Evolutionary conservation across 176 grass and related monocot species (phyloP), one percentile per base, ranked within the genome.

Genomic region (Oryza meyeriana): DNA sequence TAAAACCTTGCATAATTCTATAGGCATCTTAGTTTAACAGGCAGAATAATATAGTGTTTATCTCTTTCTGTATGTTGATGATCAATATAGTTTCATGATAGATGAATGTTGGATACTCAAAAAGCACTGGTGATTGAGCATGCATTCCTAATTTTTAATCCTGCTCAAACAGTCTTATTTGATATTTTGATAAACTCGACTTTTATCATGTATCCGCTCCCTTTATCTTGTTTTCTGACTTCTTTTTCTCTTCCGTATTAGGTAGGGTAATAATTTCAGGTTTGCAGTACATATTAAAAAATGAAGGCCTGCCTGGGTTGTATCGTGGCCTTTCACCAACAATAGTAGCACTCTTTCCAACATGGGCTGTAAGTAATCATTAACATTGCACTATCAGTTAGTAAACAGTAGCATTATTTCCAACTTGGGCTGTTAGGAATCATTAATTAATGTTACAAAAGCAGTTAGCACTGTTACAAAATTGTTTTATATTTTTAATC

Each of bases 261-360:
- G 94, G 94, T 72, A 94, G 87, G 80, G 79, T 94, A 77, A 94
- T 97, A 66, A 59, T 94, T 82, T 82, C 87, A 76, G 89, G 94
- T 86, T 81, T 97, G 36, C 75, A 94, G 31, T 89, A 97, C 22
- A 92, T 97, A 79, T 26, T 97, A 64, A 94, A 81, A 89, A 90
- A 72, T 47, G 94, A 97, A 92, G 94, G 94, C 38, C 48, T 97
- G 17, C 74, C 55, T 78, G 94, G 94, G 52, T 76, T 97, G 76
- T 97, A 97, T 67, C 91, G 94, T 65, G 94, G 94, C 41, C 94
- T 97, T 74, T 87, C 94, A 80, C 94, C 94, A 84, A 97, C 89
- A 68, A 82, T 97, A 68, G 24, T 90, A 74, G 94, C 94, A 86
- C 77, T 97, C 47, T 79, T 94, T 86, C 91, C 91, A 61, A 97